Percentiles rank a stretch among this genome's conserved stretches.
These are phyloP conservation scores for Phragmites australis DNA, from an alignment of 176 grass and related monocot genomes.

Conservation along the genomic window DNA sequence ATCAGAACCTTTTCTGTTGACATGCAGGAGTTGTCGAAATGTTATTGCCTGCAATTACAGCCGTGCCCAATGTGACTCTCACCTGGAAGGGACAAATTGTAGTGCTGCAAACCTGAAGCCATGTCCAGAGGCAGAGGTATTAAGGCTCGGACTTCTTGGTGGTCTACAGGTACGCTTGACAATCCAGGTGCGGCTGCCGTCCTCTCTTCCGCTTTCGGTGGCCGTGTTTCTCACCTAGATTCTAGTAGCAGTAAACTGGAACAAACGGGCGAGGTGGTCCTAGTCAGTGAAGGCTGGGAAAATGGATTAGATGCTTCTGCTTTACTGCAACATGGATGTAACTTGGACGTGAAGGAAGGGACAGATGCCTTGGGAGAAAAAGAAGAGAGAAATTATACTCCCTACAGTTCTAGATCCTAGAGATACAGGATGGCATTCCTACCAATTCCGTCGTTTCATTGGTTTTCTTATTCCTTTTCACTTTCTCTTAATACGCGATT, in stretches of 20 bases:
- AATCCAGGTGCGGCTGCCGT: background rate
- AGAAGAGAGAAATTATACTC: background rate
- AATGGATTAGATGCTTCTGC: slow-evolving; percentile 47
- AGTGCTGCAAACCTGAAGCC: background rate
- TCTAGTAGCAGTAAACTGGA: background rate
- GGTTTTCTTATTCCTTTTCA: background rate
- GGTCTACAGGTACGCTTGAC: background rate
- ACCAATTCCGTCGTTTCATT: background rate
- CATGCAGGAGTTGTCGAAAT: background rate
- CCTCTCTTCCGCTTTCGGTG: slow-evolving; percentile 14
- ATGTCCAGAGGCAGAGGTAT: background rate
- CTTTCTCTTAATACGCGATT: background rate
- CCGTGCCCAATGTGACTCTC: background rate
- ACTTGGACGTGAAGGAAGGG: slow-evolving; percentile 48
- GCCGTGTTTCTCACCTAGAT: background rate
- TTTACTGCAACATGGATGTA: slow-evolving; percentile 49
- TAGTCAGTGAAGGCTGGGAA: background rate
- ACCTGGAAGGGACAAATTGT: background rate
- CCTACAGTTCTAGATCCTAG: background rate
- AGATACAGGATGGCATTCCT: background rate
- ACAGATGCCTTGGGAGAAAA: slow-evolving; percentile 48
- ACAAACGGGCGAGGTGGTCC: slow-evolving; percentile 23
- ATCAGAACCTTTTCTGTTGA: background rate
- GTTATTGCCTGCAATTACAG: background rate
- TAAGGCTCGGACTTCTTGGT: background rate